phyloP scores from a whole-genome alignment of 176 grass and related monocot species.

The Luzula sylvatica region DNA sequence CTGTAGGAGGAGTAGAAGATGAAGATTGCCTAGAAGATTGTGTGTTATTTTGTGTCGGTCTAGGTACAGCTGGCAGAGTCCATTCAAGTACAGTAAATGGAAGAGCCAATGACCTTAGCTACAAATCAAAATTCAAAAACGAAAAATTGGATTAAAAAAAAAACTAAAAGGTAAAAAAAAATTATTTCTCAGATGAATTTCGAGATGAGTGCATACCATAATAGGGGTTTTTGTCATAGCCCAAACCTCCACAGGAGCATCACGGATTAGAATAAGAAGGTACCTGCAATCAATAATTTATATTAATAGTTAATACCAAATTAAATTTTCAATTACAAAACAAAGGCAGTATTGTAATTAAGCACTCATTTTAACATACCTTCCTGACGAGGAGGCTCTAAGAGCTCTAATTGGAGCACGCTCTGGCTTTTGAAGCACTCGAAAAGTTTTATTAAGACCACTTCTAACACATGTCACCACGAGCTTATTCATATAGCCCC shows the following conservation, averaged over 20 bases:
- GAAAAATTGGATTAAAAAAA: constrained; percentile 3
- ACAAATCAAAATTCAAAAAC: constrained; percentile 35
- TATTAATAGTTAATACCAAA: too few relatives aligned
- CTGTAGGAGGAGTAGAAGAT: constrained; percentile 24
- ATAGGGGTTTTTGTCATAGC: constrained; percentile 98
- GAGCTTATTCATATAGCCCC: constrained; percentile 88
- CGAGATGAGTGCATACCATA: constrained; percentile 55
- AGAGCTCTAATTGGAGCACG: constrained; percentile 93
- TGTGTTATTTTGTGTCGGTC: constrained; percentile 46
- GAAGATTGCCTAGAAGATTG: constrained; percentile 48
- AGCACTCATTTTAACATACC: constrained; percentile 31
- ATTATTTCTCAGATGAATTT: constrained; percentile 14
- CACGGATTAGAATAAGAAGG: constrained; percentile 92
- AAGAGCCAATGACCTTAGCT: constrained; percentile 99
- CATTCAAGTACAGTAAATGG: constrained; percentile 99
- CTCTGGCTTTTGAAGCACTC: constrained; percentile 93
- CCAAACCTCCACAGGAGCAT: constrained; percentile 99
- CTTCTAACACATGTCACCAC: constrained; percentile 88
- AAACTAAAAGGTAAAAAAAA: background rate
- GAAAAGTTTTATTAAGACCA: constrained; percentile 88
- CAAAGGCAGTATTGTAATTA: background rate
- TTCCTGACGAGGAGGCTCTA: constrained; percentile 92
- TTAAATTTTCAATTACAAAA: background rate
- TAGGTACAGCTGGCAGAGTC: constrained; percentile 75
- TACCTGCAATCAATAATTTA: constrained; percentile 40